Evolutionary conservation across 2,329 filamentous ascomycete genomes (phyloP), one percentile per base, ranked within the genome.

Genomic region (Remersonia thermophila): DNA sequence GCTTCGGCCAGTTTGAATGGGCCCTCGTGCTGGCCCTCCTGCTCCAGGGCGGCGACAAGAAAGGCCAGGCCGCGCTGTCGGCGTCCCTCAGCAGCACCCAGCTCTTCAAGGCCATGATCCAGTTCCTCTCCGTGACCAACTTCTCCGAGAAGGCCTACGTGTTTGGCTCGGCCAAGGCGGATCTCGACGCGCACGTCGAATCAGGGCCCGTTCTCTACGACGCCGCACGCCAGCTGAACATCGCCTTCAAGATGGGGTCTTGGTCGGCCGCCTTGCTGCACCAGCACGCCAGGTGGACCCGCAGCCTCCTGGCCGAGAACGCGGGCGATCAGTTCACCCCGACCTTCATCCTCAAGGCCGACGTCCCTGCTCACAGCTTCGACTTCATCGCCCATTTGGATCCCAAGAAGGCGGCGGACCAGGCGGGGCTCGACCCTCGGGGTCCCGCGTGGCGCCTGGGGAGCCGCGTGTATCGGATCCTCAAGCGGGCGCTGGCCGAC

Each of bases 1-100:
- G 91, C 0, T 95, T 98, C 55, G 91, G 91, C 3, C 77, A 84
- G 47, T 93, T 94, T 46, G 91, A 98, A 55, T 96, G 85, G 84
- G 71, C 82, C 1, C 63, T 75, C n/a, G 62, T 91, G 33, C 72
- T 87, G 53, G 83, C 87, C 23, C 65, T 94, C 11, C 63, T 96
- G 2, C 66, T 96, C 29, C 77, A 85, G 55, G 75, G 73, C n/a
- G 83, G 83, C 17, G 80, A 78, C 6, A 71, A 74, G 6, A 79
- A 78, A 41, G 81, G 82, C 2, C 72, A 77, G 44, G 70, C 80
- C 2, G 62, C 83, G 5, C 67, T 96, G 12, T 85, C 86, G 5
- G 67, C 74, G 4, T 83, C 83, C 7, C 81, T 94, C 50, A 94
- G 82, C 61, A 82, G 81, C 57, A 91, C 89, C 16, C 89, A 96